Base-by-base conservation (phyloP, 805 yeast species). In the Maudiozyma serrabonitensis region DNA sequence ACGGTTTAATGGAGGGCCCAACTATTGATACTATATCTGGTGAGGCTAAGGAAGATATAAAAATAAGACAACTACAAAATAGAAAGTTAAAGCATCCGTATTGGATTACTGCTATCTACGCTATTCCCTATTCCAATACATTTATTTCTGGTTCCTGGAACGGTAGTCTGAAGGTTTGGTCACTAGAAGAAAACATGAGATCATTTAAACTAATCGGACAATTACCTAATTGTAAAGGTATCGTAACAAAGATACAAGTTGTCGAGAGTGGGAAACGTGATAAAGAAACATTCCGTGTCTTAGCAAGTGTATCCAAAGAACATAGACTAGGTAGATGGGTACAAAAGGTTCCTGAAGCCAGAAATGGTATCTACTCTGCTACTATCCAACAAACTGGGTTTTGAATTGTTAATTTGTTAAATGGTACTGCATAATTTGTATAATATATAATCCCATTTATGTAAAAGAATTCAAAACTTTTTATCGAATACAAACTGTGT, bases 291-390 rank as follows among this genome's bases (percentile, higher is more conserved):
- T 63, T 80, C 46, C 75, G 80, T 55, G 68, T 88, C 11, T 70
- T 78, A 54, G 91, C 85, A 0, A 73, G 87, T 37, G 72, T 86
- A 5, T 78, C 91, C 40, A 87, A 90, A 66, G 96, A 91, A 68
- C 95, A 85, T 62, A 80, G 84, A 62, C 72, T 87, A 50, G 97
- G 96, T 38, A 81, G 97, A 63, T 90, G 96, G 96, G 66, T 81
- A 25, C 72, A 75, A 43, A 73, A 77, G 48, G 72, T 76, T 37
- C 72, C 73, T 25, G 86, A 86, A 7, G 83, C 84, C 31, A 79
- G 91, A 65, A 87, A 86, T 67, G 87, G 87, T 51, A 72, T 87
- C 55, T 79, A 74, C 57, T 77, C 82, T 9, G 78, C 75, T 50
- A 71, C 71, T 26, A 69, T 79, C 49, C 73, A 64, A 43, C 75